Percentiles rank a stretch among this genome's conserved stretches.
Evolutionary conservation across 1,284 basidiomycete genomes (phyloP).

Genomic region (Cryptococcus maquisensis): DNA sequence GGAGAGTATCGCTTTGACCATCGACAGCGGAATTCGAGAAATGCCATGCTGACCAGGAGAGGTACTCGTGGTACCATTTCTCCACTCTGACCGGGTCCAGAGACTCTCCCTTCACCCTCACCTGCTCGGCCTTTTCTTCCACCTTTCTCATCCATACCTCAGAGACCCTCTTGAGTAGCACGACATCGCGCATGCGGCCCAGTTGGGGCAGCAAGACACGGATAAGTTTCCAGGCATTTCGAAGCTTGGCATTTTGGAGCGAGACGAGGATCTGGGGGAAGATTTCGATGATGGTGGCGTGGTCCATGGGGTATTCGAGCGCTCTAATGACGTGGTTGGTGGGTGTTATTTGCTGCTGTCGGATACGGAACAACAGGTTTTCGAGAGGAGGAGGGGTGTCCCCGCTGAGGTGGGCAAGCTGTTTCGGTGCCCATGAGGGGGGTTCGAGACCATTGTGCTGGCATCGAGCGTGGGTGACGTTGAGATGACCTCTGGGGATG

Average conservation of each 20-base stretch:
- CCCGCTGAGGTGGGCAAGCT: no score
- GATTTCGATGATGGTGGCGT: neutral
- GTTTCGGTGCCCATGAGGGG: no score
- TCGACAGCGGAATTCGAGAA: neutral
- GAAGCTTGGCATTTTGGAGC: no score
- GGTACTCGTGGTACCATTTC: neutral
- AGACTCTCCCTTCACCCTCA: neutral
- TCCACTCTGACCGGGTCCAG: neutral
- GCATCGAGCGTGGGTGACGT: no score
- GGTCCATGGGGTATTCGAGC: neutral
- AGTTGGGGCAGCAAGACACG: constrained; percentile 3
- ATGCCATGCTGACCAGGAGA: neutral
- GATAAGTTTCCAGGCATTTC: neutral
- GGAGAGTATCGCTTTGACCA: constrained; percentile 1
- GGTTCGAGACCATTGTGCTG: no score
- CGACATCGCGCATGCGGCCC: constrained; percentile 5
- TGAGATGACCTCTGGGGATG: no score
- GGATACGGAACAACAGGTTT: no score
- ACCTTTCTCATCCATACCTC: constrained; percentile 5
- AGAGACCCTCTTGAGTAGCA: neutral
- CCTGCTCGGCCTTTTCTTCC: neutral
- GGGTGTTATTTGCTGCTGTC: neutral
- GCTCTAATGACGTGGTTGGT: neutral
- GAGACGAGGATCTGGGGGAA: neutral
- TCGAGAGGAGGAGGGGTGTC: no score